A percentile compares a stretch with the other conserved stretches of the same genome.
Conservation (phyloP, 108 stramenopile genomes). For the Craspedostauros australis region DNA sequence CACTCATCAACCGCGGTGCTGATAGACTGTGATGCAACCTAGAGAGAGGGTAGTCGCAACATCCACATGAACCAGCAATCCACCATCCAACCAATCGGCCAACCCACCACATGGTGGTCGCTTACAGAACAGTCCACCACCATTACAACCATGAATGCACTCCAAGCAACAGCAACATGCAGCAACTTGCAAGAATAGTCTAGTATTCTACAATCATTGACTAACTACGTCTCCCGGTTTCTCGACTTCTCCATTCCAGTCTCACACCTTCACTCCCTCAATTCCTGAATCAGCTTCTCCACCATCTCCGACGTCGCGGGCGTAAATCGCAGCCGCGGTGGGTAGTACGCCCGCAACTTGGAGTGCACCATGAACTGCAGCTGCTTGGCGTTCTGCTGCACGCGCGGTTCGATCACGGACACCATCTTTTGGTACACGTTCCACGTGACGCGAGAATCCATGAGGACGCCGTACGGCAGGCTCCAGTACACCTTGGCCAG, state of each 20-base stretch:
- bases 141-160: too few relatives aligned
- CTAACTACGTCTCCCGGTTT: neutral
- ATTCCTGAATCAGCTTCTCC: slow-evolving; percentile 14
- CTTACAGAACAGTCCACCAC: too few relatives aligned
- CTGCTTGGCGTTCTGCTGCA: slow-evolving; percentile 12
- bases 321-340: slow-evolving; percentile 30
- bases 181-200: too few relatives aligned
- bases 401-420: slow-evolving; percentile 2
- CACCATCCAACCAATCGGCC: too few relatives aligned
- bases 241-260: neutral
- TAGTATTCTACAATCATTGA: too few relatives aligned
- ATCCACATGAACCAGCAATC: too few relatives aligned
- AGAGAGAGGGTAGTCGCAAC: too few relatives aligned
- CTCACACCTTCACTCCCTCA: neutral
- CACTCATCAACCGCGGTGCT: too few relatives aligned
- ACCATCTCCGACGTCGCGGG: slow-evolving; percentile 28
- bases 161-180: too few relatives aligned
- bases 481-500: slow-evolving; percentile 42
- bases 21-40: too few relatives aligned
- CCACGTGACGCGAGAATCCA: slow-evolving; percentile 13
- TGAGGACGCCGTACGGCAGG: slow-evolving; percentile 25
- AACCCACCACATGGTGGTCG: too few relatives aligned
- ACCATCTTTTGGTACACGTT: slow-evolving; percentile 11
- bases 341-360: slow-evolving; percentile 33
- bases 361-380: slow-evolving; percentile 15